A percentile compares a stretch with the other conserved stretches of the same genome.
phyloP scores from a whole-genome alignment of 2,329 filamentous ascomycete species.

The Penicillium sp. region DNA sequence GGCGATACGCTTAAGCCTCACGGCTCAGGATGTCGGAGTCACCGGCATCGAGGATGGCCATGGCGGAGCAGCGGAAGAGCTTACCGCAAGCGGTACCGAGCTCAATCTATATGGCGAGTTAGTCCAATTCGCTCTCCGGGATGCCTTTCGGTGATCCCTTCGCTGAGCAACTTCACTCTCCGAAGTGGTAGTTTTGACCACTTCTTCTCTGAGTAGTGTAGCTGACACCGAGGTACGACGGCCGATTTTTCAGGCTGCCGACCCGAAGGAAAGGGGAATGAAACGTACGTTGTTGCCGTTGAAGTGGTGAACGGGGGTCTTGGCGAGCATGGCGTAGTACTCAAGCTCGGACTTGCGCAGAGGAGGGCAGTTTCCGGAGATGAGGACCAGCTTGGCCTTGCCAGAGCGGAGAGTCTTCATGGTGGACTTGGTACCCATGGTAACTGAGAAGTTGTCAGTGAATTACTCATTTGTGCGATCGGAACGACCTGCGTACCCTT shows the following conservation, averaged over 20 bases:
- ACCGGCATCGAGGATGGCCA: slow-evolving; percentile 95
- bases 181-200: slow-evolving; percentile 20
- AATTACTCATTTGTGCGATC: background rate
- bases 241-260: slow-evolving; percentile 11
- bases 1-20: slow-evolving; percentile 18
- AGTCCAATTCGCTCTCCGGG: slow-evolving; percentile 28
- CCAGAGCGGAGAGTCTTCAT: slow-evolving; percentile 89
- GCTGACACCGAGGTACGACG: slow-evolving; percentile 23
- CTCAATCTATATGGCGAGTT: slow-evolving; percentile 70
- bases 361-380: slow-evolving; percentile 92
- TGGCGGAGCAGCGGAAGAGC: slow-evolving; percentile 97
- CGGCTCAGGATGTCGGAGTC: slow-evolving; percentile 85
- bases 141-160: slow-evolving; percentile 22
- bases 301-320: slow-evolving; percentile 98
- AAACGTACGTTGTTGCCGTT: slow-evolving; percentile 96
- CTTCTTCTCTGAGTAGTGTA: slow-evolving; percentile 30
- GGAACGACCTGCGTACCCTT: slow-evolving; percentile 28
- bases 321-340: slow-evolving; percentile 89
- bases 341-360: slow-evolving; percentile 98
- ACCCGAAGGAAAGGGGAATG: slow-evolving; percentile 10
- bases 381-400: slow-evolving; percentile 99
- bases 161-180: slow-evolving; percentile 32
- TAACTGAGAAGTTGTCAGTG: slow-evolving; percentile 53
- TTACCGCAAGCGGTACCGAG: slow-evolving; percentile 98
- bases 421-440: slow-evolving; percentile 83